Base-by-base conservation (phyloP, 2,329 filamentous ascomycete genomes). In the Lachnum nothofagi region DNA sequence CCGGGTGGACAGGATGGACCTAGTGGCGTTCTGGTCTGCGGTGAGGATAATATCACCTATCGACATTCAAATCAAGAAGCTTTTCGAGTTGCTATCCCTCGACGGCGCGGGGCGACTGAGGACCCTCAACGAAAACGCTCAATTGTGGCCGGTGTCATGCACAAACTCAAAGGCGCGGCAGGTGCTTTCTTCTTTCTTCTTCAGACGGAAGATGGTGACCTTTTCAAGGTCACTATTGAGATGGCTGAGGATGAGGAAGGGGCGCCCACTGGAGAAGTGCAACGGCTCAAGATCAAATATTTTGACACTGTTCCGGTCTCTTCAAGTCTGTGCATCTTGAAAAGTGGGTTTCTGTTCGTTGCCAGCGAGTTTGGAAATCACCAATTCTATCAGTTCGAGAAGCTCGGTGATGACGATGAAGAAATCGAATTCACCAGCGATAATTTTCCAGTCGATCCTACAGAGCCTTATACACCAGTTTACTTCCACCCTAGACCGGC, bases 111-210 rank as follows among this genome's bases (percentile, higher is more conserved):
- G 35, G 82, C 88, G 7, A 93, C 89, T 0, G 94, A 98, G 67
- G 91, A 98, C 63, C 91, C 91, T 0, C 85, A 90, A 52, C 80
- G 94, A 51, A 96, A 95, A 67, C 85, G 93, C 23, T 83, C 75
- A 25, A 93, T 98, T 51, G 83, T 91, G 1, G 80, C 88, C 2
- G 93, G 93, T 42, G 90, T 95, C n/a, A 91, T 97, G 83, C 93
- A 98, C 71, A 95, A 94, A 67, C 84, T 96, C 66, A 91, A 93
- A 62, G 81, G 82, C 52, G 83, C 76, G 51, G 77, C 76, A 5
- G 90, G 90, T 23, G 90, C 91, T 1, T 98, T 98, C 72, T 99
- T 98, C 74, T 95, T 97, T 66, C 79, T 99, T 2, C 72, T 98
- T 0, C 93, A 99, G 66, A 90, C 88, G 0, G 93, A 98, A 49